Evolutionary conservation across 768 basidiomycete genomes (phyloP).

Genomic region (Pleurotus tuoliensis): DNA sequence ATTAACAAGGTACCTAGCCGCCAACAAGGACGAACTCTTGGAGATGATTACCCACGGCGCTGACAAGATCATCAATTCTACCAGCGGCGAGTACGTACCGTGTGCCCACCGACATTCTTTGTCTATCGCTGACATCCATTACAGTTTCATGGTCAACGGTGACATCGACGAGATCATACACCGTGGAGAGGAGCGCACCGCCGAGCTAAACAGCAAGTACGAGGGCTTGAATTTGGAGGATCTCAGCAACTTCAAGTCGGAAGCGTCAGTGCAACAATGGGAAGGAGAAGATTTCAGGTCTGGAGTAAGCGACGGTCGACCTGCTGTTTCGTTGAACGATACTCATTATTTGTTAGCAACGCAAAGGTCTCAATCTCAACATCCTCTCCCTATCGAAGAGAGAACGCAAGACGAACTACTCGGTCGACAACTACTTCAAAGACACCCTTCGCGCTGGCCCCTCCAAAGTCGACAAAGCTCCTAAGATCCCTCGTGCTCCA

Average conservation of each 20-base stretch:
- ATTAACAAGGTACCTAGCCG: conserved; percentile 43
- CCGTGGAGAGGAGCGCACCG: conserved; percentile 86
- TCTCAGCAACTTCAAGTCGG: conserved; percentile 94
- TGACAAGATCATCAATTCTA: conserved; percentile 88
- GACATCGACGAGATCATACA: conserved; percentile 95
- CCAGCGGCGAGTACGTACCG: conserved; percentile 49
- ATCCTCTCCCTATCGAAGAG: conserved; percentile 88
- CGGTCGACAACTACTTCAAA: conserved; percentile 94
- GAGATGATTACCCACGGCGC: conserved; percentile 99
- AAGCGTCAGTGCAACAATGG: conserved; percentile 89
- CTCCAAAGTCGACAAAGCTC: conserved; percentile 74
- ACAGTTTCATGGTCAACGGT: conserved; percentile 71
- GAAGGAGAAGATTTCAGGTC: conserved; percentile 90
- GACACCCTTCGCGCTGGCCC: conserved; percentile 81
- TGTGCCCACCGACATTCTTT: background rate
- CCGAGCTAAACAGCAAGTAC: conserved; percentile 87
- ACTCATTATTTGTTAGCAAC: conserved; percentile 27
- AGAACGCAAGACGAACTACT: conserved; percentile 91
- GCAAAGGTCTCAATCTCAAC: conserved; percentile 69
- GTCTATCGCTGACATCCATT: background rate
- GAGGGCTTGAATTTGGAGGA: conserved; percentile 92
- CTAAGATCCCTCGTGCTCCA: conserved; percentile 80
- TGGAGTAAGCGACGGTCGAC: conserved; percentile 43
- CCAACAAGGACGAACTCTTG: conserved; percentile 91
- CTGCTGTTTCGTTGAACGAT: too few species aligned